Conservation (phyloP, 2,329 filamentous ascomycete genomes). For the Ceratocystis colombiana region DNA sequence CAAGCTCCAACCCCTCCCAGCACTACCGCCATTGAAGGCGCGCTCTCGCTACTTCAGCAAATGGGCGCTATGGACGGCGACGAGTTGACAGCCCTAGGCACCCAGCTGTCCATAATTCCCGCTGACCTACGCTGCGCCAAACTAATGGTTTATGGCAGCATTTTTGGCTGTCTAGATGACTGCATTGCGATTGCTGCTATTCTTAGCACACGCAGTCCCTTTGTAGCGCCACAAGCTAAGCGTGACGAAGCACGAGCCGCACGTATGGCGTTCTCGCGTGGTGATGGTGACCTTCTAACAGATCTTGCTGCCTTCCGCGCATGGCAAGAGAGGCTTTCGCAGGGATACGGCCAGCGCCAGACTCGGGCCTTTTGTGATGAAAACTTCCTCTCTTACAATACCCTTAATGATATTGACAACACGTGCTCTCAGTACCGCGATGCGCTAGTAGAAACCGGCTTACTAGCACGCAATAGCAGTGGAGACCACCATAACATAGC, state of each 20-base stretch:
- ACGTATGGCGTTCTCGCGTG: conserved; percentile 59
- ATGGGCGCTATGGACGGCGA: conserved; percentile 85
- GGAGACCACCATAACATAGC: conserved; percentile 30
- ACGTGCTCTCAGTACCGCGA: conserved; percentile 79
- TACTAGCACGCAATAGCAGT: conserved; percentile 43
- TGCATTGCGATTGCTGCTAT: conserved; percentile 84
- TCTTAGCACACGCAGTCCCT: conserved; percentile 79
- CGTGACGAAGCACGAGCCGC: conserved; percentile 73
- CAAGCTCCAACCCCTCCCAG: conserved; percentile 85
- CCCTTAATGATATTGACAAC: conserved; percentile 76
- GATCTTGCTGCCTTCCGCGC: conserved; percentile 75
- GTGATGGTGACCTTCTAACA: conserved; percentile 79
- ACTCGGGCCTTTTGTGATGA: conserved; percentile 70
- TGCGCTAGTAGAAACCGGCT: conserved; percentile 74
- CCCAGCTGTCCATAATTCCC: conserved; percentile 89
- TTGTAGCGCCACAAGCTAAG: conserved; percentile 64
- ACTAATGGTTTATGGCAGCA: conserved; percentile 86
- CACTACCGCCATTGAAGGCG: conserved; percentile 72
- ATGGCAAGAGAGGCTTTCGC: conserved; percentile 59
- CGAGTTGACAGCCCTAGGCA: conserved; percentile 79
- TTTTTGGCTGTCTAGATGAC: conserved; percentile 84
- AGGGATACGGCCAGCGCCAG: conserved; percentile 50
- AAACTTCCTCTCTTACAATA: conserved; percentile 75
- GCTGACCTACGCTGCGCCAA: conserved; percentile 89
- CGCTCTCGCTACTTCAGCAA: conserved; percentile 63